phyloP scores from a whole-genome alignment of 805 yeast species.

The Vanderwaltozyma polyspora region DNA sequence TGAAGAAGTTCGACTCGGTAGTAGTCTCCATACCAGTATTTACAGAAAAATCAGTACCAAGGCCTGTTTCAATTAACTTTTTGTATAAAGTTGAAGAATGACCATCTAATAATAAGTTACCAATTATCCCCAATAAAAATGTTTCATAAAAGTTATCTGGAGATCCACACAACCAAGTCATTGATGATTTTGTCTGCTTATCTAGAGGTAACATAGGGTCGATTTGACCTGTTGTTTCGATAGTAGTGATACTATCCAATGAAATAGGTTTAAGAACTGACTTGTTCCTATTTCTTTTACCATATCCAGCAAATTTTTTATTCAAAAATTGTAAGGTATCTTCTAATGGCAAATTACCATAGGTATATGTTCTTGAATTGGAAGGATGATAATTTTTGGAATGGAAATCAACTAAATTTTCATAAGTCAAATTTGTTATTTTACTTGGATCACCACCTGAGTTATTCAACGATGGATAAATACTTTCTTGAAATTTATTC shows the following conservation, averaged over 20 bases:
- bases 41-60: slow-evolving; percentile 76
- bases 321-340: slow-evolving; percentile 50
- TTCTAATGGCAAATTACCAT: slow-evolving; percentile 63
- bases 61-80: slow-evolving; percentile 70
- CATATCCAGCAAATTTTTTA: slow-evolving; percentile 40
- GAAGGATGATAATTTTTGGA: slow-evolving; percentile 74
- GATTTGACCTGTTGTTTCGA: slow-evolving; percentile 55
- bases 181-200: slow-evolving; percentile 64
- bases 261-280: slow-evolving; percentile 33
- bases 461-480: slow-evolving; percentile 76
- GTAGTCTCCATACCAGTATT: slow-evolving; percentile 82
- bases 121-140: slow-evolving; percentile 59
- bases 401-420: slow-evolving; percentile 73
- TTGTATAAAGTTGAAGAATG: slow-evolving; percentile 87
- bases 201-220: slow-evolving; percentile 64
- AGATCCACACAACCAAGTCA: slow-evolving; percentile 81
- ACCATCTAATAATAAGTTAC: slow-evolving; percentile 71
- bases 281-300: slow-evolving; percentile 32
- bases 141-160: slow-evolving; percentile 61
- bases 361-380: slow-evolving; percentile 76
- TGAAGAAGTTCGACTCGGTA: slow-evolving; percentile 64
- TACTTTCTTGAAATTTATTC: slow-evolving; percentile 69
- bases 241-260: slow-evolving; percentile 26
- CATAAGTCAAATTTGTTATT: slow-evolving; percentile 64
- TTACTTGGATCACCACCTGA: slow-evolving; percentile 89